Evolutionary conservation across 2,329 filamentous ascomycete genomes (phyloP), one percentile per base, ranked within the genome.

Genomic region (Cladobotryum mycophilum): DNA sequence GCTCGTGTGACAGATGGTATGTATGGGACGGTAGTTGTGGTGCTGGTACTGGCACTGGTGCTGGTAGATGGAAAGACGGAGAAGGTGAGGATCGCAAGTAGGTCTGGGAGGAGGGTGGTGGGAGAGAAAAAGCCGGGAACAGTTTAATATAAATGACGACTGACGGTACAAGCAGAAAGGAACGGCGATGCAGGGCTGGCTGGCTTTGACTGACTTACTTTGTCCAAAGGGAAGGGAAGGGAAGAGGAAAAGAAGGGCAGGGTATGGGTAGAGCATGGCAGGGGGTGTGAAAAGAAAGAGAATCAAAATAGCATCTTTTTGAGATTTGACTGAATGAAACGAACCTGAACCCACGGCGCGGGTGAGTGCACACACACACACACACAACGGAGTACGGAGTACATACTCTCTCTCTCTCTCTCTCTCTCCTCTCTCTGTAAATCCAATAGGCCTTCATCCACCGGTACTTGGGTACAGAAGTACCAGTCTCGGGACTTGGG

Each of bases 61-160:
- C 14, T 38, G 17, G 36, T n/a, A 44, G 41, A 41, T 46, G 41
- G 53, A 54, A 52, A 33, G 42, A 51, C 33, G 40, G 48, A 42
- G 36, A 30, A 25, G 49, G 53, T 48, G 56, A 56, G 59, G 58
- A 56, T 57, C 62, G 58, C 61, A 55, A 55, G 49, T 55, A 63
- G 60, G 59, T 60, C 61, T 63, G 58, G 57, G 58, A 55, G 52
- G 53, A 49, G 15, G 47, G 45, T 51, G 48, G 54, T 40, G 22
- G 34, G 38, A 46, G 51, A 20, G 25, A 42, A 20, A 42, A 14
- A 14, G 41, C 38, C 36, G 20, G 15, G 40, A 30, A 41, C 49
- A 44, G 45, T 45, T 45, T 52, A 52, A 48, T 52, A 52, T 52
- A 52, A 30, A 30, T 30, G 25, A 34, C 36, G 36, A 17, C 36